Evolutionary conservation across 352 stramenopile genomes (phyloP).

Genomic region (Phytophthora nicotianae): DNA sequence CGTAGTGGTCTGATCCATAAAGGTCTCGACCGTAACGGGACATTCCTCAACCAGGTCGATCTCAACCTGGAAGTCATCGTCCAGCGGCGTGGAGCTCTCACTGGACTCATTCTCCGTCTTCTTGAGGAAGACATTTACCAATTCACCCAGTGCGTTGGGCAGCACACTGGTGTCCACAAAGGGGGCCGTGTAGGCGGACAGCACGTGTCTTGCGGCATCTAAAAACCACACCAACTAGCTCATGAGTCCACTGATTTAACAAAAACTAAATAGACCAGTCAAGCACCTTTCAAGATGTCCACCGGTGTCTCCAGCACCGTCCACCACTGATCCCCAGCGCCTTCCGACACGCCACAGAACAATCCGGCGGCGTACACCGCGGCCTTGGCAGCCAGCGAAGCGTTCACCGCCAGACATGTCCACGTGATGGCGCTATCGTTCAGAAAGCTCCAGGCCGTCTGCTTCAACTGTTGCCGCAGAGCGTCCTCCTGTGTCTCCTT

Average conservation of each 20-base stretch:
- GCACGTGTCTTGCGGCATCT: constrained; percentile 35
- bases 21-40: constrained; percentile 14
- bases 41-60: constrained; percentile 23
- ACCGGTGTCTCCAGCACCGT: constrained; percentile 36
- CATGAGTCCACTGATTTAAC: constrained; percentile 16
- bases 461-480: constrained; percentile 35
- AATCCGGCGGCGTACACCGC: constrained; percentile 52
- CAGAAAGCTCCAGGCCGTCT: constrained; percentile 57
- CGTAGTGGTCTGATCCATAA: constrained; percentile 25
- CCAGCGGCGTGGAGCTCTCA: constrained; percentile 12
- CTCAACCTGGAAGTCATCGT: constrained; percentile 25
- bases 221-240: constrained; percentile 12
- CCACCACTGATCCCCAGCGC: constrained; percentile 35
- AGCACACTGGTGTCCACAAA: constrained; percentile 33
- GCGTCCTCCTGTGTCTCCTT: constrained; percentile 10
- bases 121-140: constrained; percentile 29
- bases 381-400: constrained; percentile 41
- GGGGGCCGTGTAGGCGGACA: constrained; percentile 32
- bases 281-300: constrained; percentile 41
- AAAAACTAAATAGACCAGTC: constrained; percentile 8
- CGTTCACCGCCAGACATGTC: constrained; percentile 48
- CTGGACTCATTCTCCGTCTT: constrained; percentile 27
- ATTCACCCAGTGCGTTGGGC: constrained; percentile 19
- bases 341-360: constrained; percentile 35
- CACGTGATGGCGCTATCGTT: constrained; percentile 60